Evolutionary conservation across 2,329 filamentous ascomycete species (phyloP).

Genomic region (Penicillium sp.): DNA sequence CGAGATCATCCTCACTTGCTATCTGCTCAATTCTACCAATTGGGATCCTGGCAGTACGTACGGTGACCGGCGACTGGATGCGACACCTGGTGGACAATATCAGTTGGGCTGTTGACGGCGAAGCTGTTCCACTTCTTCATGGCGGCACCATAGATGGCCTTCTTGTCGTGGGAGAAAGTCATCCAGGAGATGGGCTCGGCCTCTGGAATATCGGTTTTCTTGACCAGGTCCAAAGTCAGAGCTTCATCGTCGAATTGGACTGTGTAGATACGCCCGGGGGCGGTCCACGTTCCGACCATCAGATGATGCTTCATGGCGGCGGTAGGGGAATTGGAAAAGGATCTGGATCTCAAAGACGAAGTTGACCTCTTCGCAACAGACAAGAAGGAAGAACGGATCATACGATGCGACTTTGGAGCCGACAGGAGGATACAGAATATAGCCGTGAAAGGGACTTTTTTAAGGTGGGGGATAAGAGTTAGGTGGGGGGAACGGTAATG

Average conservation of each 20-base stretch:
- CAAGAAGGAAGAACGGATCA: slow-evolving; percentile 17
- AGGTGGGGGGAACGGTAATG: background rate
- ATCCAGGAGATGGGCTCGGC: slow-evolving; percentile 94
- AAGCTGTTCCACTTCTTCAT: slow-evolving; percentile 95
- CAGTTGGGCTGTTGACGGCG: slow-evolving; percentile 72
- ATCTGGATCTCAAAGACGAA: background rate
- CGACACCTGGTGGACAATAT: slow-evolving; percentile 75
- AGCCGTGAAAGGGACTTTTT: background rate
- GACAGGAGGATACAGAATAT: background rate
- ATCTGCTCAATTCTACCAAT: too few relatives aligned
- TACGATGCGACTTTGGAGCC: slow-evolving; percentile 15
- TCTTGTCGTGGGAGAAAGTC: slow-evolving; percentile 83
- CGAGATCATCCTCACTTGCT: too few relatives aligned
- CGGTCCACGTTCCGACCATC: slow-evolving; percentile 92
- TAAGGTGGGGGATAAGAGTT: background rate
- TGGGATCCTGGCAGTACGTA: too few relatives aligned
- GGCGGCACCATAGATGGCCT: slow-evolving; percentile 84
- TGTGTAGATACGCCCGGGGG: slow-evolving; percentile 86
- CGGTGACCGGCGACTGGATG: slow-evolving; percentile 77
- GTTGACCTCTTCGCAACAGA: background rate
- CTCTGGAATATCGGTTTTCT: slow-evolving; percentile 77
- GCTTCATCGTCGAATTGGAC: slow-evolving; percentile 85
- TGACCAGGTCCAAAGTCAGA: slow-evolving; percentile 73
- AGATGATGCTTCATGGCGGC: slow-evolving; percentile 79
- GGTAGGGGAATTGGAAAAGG: slow-evolving; percentile 17